Evolutionary conservation across 2,329 filamentous ascomycete genomes (phyloP).

Genomic region (Intubia oerlemansii): DNA sequence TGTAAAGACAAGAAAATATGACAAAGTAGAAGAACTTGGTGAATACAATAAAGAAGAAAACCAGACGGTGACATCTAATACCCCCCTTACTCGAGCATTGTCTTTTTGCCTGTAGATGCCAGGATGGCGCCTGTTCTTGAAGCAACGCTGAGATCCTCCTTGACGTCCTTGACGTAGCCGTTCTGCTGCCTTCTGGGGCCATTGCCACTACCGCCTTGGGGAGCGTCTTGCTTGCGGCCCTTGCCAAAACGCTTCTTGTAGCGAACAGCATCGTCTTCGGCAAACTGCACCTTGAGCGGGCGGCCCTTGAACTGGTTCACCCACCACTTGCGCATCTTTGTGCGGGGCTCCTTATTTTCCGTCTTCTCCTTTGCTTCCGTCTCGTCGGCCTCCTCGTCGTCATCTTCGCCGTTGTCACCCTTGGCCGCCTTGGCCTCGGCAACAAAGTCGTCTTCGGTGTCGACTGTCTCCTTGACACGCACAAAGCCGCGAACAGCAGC

Average conservation of each 20-base stretch:
- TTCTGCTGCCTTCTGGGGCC: not conserved
- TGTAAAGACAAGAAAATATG: too few species aligned
- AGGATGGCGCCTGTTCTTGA: slow-evolving; percentile 64
- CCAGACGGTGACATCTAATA: too few species aligned
- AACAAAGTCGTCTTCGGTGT: slow-evolving; percentile 40
- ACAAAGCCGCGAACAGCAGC: slow-evolving; percentile 66
- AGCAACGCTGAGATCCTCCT: slow-evolving; percentile 27
- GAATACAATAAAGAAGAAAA: too few species aligned
- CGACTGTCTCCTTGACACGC: slow-evolving; percentile 42
- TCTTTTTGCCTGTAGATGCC: slow-evolving; percentile 58
- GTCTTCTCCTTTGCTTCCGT: slow-evolving; percentile 9
- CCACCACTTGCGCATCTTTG: slow-evolving; percentile 46
- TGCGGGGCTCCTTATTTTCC: slow-evolving; percentile 19
- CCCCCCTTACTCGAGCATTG: slow-evolving; percentile 68
- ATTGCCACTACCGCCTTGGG: slow-evolving; percentile 10
- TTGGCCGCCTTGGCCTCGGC: slow-evolving; percentile 22
- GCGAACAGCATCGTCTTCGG: slow-evolving; percentile 69
- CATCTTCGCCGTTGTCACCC: too few species aligned
- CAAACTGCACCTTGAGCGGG: slow-evolving; percentile 71
- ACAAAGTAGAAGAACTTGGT: too few species aligned
- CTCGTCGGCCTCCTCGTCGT: slow-evolving; percentile 15
- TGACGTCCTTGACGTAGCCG: too few species aligned
- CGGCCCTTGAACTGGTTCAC: slow-evolving; percentile 69
- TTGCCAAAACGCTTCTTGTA: slow-evolving; percentile 93
- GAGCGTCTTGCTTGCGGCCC: slow-evolving; percentile 20